These are phyloP conservation scores for Plectranthus barbatus DNA, from an alignment of 257 asterid species.

Conservation along the genomic window DNA sequence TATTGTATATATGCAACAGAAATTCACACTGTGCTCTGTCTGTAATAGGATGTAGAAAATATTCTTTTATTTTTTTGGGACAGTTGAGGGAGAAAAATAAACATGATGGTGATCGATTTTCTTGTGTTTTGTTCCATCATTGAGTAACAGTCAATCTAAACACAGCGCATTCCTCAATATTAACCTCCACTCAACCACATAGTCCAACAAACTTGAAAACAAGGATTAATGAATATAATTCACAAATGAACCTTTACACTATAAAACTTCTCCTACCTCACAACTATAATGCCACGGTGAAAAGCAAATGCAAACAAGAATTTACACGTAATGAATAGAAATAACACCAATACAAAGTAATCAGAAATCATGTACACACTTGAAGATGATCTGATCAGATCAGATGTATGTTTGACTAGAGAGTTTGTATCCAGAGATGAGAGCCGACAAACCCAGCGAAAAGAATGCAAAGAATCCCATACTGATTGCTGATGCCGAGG, in stretches of 20 bases:
- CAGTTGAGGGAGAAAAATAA: conserved; percentile 9
- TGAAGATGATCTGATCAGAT: conserved; percentile 15
- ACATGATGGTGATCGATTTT: conserved; percentile 15
- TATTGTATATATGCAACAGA: conserved; percentile 24
- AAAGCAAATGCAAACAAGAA: conserved; percentile 3
- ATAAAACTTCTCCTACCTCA: not conserved
- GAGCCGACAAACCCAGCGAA: conserved; percentile 55
- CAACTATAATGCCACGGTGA: conserved; percentile 10
- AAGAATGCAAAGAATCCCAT: conserved; percentile 84
- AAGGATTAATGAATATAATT: not conserved
- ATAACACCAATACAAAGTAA: conserved; percentile 4
- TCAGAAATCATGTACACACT: not conserved
- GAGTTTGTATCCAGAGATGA: conserved; percentile 81
- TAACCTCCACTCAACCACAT: not conserved
- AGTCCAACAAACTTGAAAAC: not conserved
- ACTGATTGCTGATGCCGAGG: conserved; percentile 75
- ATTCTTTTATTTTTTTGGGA: conserved; percentile 31
- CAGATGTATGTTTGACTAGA: conserved; percentile 64
- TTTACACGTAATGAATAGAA: conserved; percentile 3
- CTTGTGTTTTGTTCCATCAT: not conserved
- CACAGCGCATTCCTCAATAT: not conserved
- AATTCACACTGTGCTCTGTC: conserved; percentile 15
- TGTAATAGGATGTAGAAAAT: conserved; percentile 14
- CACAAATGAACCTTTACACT: conserved; percentile 7
- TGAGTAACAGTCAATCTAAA: too few relatives aligned